These are phyloP conservation scores for Coemansia sp. DNA, from an alignment of 192 early-diverging fungal species.

Conservation along the genomic window DNA sequence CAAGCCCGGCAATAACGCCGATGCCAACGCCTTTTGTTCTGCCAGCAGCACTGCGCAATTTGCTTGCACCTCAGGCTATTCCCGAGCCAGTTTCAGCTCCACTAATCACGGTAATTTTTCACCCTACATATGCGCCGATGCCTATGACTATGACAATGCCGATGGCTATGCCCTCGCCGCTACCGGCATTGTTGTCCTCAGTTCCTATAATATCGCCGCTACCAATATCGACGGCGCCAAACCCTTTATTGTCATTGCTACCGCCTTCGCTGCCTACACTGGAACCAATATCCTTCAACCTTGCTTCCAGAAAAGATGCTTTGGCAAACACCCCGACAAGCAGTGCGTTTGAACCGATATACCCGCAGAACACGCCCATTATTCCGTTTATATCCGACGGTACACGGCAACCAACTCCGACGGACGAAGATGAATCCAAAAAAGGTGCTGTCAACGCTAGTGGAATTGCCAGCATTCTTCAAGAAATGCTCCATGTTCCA, in stretches of 20 bases:
- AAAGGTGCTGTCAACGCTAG: slow-evolving; percentile 21
- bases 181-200: background rate
- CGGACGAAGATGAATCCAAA: slow-evolving; percentile 9
- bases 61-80: background rate
- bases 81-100: background rate
- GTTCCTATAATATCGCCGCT: background rate
- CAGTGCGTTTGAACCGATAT: slow-evolving; percentile 14
- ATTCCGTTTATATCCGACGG: slow-evolving; percentile 49
- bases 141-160: background rate
- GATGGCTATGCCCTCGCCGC: background rate
- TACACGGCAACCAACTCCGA: slow-evolving; percentile 13
- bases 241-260: background rate
- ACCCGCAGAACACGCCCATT: slow-evolving; percentile 21
- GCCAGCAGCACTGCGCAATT: background rate
- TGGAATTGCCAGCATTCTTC: slow-evolving; percentile 42
- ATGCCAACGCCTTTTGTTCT: too few species aligned
- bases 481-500: slow-evolving; percentile 42
- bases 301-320: background rate
- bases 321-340: slow-evolving; percentile 8
- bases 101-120: slow-evolving; percentile 12
- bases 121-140: slow-evolving; percentile 1
- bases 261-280: background rate
- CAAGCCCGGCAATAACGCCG: background rate
- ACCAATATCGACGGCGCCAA: slow-evolving; percentile 4
- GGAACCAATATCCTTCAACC: background rate